A percentile compares a stretch with the other conserved stretches of the same genome.
phyloP scores from a whole-genome alignment of 2,329 filamentous ascomycete species.

The Phialophora tarda region DNA sequence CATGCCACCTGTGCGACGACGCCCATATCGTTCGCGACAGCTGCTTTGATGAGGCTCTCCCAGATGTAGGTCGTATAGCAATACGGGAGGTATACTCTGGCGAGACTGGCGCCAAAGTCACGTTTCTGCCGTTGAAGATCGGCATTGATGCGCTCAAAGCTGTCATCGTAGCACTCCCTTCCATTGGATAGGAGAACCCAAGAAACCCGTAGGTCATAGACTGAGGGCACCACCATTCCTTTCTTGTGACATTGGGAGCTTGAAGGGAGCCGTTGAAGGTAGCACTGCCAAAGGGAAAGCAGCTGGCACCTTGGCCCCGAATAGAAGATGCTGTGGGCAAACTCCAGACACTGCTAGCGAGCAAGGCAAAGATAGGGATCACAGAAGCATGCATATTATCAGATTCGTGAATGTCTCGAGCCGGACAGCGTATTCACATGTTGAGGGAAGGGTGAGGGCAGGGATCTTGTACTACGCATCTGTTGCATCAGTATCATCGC shows the following conservation, averaged over 20 bases:
- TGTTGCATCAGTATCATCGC: background rate
- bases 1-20: constrained; percentile 21
- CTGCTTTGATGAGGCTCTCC: constrained; percentile 21
- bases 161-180: constrained; percentile 25
- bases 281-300: constrained; percentile 23
- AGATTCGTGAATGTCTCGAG: background rate
- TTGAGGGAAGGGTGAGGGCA: background rate
- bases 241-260: constrained; percentile 16
- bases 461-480: background rate
- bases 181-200: constrained; percentile 23
- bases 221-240: constrained; percentile 24
- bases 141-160: constrained; percentile 23
- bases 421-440: background rate
- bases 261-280: constrained; percentile 18
- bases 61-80: constrained; percentile 26
- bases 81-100: constrained; percentile 22
- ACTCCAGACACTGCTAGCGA: constrained; percentile 10
- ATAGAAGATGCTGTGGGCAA: constrained; percentile 6
- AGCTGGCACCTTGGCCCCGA: constrained; percentile 15
- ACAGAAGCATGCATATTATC: background rate
- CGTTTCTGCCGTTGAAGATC: constrained; percentile 21
- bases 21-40: constrained; percentile 22
- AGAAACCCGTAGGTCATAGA: constrained; percentile 25
- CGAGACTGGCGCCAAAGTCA: constrained; percentile 20
- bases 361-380: constrained; percentile 6